These are phyloP conservation scores for Leptodermis oblonga DNA, from an alignment of 257 asterid genomes.

Conservation along the genomic window DNA sequence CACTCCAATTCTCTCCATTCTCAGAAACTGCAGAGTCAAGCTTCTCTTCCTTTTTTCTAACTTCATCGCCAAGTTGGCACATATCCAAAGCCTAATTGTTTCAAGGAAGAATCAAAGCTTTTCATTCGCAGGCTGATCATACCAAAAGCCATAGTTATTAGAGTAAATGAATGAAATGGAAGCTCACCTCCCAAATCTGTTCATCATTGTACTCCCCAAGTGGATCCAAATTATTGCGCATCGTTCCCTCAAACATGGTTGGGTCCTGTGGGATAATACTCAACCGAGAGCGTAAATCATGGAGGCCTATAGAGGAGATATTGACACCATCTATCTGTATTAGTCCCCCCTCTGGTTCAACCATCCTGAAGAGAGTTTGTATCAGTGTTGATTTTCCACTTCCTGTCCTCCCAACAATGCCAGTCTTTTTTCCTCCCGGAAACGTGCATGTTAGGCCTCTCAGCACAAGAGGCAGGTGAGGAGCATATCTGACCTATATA, in stretches of 20 bases:
- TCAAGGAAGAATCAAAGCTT: constrained; percentile 4
- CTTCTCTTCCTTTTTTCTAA: constrained; percentile 63
- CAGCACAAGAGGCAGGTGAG: constrained; percentile 85
- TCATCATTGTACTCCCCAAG: constrained; percentile 74
- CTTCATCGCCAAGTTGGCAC: constrained; percentile 92
- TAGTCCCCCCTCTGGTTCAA: constrained; percentile 71
- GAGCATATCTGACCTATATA: constrained; percentile 76
- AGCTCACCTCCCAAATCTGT: constrained; percentile 86
- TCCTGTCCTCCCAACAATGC: constrained; percentile 95
- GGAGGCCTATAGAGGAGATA: constrained; percentile 65
- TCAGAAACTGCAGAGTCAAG: constrained; percentile 83
- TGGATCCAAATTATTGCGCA: constrained; percentile 78
- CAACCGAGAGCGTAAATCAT: constrained; percentile 70
- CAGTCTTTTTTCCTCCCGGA: constrained; percentile 74
- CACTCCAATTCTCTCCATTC: constrained; percentile 97
- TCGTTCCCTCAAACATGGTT: constrained; percentile 93
- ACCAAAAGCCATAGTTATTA: not conserved
- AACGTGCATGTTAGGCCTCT: constrained; percentile 80
- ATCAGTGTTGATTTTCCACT: constrained; percentile 93
- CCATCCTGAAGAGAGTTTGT: constrained; percentile 83
- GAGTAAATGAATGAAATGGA: not conserved
- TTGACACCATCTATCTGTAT: constrained; percentile 63
- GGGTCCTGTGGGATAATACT: constrained; percentile 99
- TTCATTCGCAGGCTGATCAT: no score
- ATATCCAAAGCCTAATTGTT: constrained; percentile 77